phyloP scores from a whole-genome alignment of 345 rosid genomes.

The Arabis alpina region DNA sequence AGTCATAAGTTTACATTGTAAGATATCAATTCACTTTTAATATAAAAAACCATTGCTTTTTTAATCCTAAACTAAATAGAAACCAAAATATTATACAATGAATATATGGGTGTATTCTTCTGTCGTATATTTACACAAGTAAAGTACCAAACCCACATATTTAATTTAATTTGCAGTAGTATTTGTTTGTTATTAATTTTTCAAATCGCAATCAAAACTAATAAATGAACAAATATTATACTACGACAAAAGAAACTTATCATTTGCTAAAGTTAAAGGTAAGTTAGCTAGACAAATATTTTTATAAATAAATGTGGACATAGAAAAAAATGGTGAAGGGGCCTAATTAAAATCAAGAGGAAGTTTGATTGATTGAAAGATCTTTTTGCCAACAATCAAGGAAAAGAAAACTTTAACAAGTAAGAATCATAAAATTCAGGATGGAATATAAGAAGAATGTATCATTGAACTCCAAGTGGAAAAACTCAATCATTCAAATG shows the following conservation, averaged over 20 bases:
- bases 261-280: conserved; percentile 19
- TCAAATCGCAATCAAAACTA: not conserved
- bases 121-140: not conserved
- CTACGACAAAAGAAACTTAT: not conserved
- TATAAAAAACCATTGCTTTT: not conserved
- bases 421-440: conserved; percentile 19
- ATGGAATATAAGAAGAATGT: conserved; percentile 25
- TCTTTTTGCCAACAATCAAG: conserved; percentile 42
- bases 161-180: not conserved
- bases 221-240: not conserved
- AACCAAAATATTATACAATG: not conserved
- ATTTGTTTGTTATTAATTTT: not conserved
- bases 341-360: not conserved
- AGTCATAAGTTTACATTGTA: conserved; percentile 20
- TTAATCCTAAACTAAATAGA: not conserved
- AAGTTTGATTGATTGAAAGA: conserved; percentile 29
- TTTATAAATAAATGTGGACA: not conserved
- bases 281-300: conserved; percentile 12
- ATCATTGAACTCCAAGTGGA: conserved; percentile 40
- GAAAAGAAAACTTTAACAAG: conserved; percentile 21
- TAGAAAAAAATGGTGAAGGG: not conserved
- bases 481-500: conserved; percentile 13
- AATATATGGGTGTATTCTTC: not conserved
- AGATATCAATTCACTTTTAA: too few relatives aligned
- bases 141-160: not conserved